A percentile compares a stretch with the other conserved stretches of the same genome.
Conservation (phyloP, 2,329 filamentous ascomycete species). For the Cadophora luteo-olivacea region DNA sequence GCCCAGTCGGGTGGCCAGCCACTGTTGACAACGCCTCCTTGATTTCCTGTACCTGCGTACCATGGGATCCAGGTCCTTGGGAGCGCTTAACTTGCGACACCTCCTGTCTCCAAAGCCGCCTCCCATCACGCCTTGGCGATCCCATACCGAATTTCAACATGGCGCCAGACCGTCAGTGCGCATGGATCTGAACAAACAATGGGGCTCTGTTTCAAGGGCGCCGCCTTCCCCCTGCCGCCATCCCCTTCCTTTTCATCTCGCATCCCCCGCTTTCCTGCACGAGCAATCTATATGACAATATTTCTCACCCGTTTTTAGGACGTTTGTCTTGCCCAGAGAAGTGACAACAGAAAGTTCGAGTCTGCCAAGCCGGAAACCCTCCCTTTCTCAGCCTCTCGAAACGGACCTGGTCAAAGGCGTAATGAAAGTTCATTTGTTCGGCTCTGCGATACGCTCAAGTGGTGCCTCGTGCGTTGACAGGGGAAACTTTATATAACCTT, state of each 20-base stretch:
- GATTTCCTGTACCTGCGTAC: not conserved
- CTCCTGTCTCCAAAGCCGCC: constrained; percentile 15
- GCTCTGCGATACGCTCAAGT: not conserved
- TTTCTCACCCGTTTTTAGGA: not conserved
- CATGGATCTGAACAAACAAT: constrained; percentile 16
- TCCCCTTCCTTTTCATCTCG: constrained; percentile 3
- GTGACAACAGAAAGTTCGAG: not conserved
- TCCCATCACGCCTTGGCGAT: not conserved
- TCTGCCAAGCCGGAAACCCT: constrained; percentile 3
- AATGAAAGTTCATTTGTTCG: constrained; percentile 13
- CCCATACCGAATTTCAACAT: not conserved
- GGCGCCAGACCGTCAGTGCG: constrained; percentile 8
- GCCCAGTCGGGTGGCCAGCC: not conserved
- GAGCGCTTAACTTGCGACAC: constrained; percentile 15
- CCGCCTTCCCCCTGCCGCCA: not conserved
- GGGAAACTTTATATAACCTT: constrained; percentile 19
- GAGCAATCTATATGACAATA: constrained; percentile 17
- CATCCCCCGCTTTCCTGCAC: constrained; percentile 12
- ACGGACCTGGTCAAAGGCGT: not conserved
- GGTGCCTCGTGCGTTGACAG: constrained; percentile 3
- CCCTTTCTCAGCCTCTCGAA: constrained; percentile 12
- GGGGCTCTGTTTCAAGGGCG: constrained; percentile 18
- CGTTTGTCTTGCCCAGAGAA: not conserved
- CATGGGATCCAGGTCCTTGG: constrained; percentile 3
- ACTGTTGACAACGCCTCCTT: not conserved